Evolutionary conservation across 345 rosid species (phyloP), one percentile per base, ranked within the genome.

Genomic region (Salix caprea): DNA sequence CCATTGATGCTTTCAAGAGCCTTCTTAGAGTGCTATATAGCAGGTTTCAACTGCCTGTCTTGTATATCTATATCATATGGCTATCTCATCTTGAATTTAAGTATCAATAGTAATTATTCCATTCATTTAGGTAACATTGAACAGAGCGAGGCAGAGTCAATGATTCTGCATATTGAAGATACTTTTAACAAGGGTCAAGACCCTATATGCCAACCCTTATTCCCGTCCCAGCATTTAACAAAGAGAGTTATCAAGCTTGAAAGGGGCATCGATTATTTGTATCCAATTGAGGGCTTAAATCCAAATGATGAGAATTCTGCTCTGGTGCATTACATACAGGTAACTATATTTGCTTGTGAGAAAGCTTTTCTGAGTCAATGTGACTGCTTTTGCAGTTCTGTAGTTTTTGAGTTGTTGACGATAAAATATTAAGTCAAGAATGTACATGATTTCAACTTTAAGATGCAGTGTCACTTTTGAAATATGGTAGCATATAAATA

Each of bases 241-340:
- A 91, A 90, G 70, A 91, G 96, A 87, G 88, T 91, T 72, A 85
- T 91, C 54, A 89, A 90, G 77, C 99, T 95, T 67, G 88, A 81
- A 70, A 84, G 72, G 77, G 94, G 96, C 72, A 81, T 73, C 79
- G 88, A 74, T 80, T 90, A 87, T 62, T 80, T 85, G 73, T 90
- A 88, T 85, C 85, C 84, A 62, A 82, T 82, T 60, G 87, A 85
- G 72, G 97, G 95, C 80, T 87, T 90, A 78, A 95, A 95, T 86
- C 95, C 93, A 36, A 83, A 77, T 21, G 90, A 95, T 66, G 97
- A 95, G 86, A 95, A 93, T 82, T 91, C 97, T 69, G 88, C 94
- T 44, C 79, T 92, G 12, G 77, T 95, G 42, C 99, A 93, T 84
- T 91, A 91, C 82, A 91, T 93, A 73, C 99, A 95, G 97, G 98